Evolutionary conservation across 345 rosid species (phyloP), one percentile per base, ranked within the genome.

Genomic region (Euphorbia tirucalli): DNA sequence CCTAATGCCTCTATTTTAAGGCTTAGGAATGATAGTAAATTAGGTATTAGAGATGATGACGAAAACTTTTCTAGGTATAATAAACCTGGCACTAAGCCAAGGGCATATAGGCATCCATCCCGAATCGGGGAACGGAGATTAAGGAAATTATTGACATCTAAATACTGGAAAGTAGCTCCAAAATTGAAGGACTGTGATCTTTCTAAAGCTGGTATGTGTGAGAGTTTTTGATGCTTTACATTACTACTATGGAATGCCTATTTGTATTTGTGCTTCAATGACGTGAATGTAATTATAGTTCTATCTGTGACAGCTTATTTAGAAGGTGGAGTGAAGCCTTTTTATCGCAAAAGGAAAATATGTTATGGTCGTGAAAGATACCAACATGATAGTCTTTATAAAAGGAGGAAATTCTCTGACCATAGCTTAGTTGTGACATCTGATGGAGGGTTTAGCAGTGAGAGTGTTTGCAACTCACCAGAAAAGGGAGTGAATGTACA

Each of bases 391-490:
- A 50, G 44, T n/a, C 57, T 89, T 78, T 79, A 78, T 32, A 90
- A 86, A 83, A 89, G 84, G 84, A 87, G 89, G 83, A 95, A 85
- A 81, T 56, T 86, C 78, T 70, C 87, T 66, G 82, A 81, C 63
- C 78, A 70, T 78, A 81, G 89, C 67, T 81, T 85, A 54, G 68
- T 81, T 3, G 74, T 85, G 67, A 89, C 82, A 71, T 88, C 88
- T 63, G 97, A 90, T 78, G 92, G 95, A 65, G 87, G 87, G 27
- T 79, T 90, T 49, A 95, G 97, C 80, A 73, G 97, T 68, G 96
- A 87, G 81, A 95, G 96, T 79, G 94, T 86, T 80, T 83, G 92
- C n/a, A 88, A 83, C 79, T 87, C 93, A 65, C 91, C 90, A 32
- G 82, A 72, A 71, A 89, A 85, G 77, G 65, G 73, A 77, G 77